Conservation (phyloP, 2,329 filamentous ascomycete species). For the Botrytis pseudocinerea region DNA sequence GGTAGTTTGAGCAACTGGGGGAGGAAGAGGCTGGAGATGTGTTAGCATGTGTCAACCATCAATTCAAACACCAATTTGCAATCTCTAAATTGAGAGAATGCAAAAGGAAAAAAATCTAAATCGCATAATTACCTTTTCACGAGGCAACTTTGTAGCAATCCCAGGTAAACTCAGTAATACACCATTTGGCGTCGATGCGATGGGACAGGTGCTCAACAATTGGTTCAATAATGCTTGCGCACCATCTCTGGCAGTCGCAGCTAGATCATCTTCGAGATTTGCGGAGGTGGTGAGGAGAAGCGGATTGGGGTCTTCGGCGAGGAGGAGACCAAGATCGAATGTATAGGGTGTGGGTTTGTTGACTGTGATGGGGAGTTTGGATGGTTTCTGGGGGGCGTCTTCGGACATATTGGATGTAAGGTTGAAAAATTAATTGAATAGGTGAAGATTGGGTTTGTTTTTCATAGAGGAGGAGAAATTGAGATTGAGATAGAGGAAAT, state of each 20-base stretch:
- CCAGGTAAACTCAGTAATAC: constrained; percentile 79
- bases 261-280: constrained; percentile 66
- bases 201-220: constrained; percentile 82
- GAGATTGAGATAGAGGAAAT: constrained; percentile 21
- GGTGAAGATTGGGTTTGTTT: constrained; percentile 17
- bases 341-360: constrained; percentile 86
- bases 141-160: constrained; percentile 70
- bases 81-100: not conserved
- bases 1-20: constrained; percentile 79
- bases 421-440: constrained; percentile 18
- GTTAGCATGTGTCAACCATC: constrained; percentile 15
- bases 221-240: constrained; percentile 93
- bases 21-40: constrained; percentile 64
- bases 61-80: not conserved
- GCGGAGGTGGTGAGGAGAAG: constrained; percentile 54
- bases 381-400: constrained; percentile 23
- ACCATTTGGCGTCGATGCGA: constrained; percentile 66
- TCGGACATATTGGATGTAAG: constrained; percentile 20
- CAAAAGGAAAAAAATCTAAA: constrained; percentile 8
- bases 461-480: constrained; percentile 7
- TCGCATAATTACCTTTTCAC: constrained; percentile 66
- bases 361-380: constrained; percentile 61
- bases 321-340: constrained; percentile 86
- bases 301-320: constrained; percentile 86
- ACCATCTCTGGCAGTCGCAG: constrained; percentile 78